Evolutionary conservation across 352 stramenopile species (phyloP).

Genomic region (Thraustochytrium sp.): DNA sequence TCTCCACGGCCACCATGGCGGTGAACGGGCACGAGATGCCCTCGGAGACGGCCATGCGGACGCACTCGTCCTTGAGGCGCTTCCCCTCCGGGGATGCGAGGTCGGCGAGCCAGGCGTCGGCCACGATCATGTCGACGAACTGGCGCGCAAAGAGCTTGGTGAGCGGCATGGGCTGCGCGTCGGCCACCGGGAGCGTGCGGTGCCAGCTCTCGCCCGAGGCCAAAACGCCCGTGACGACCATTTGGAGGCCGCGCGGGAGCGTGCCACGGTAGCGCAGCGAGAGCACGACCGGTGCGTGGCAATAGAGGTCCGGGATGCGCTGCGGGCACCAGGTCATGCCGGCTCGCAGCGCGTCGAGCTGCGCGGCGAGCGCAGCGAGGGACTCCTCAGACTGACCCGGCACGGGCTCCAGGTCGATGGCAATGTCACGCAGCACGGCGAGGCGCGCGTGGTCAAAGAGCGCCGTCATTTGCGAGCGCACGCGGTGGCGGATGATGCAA

Average conservation of each 20-base stretch:
- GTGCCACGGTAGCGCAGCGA: not conserved
- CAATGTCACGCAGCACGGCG: constrained; percentile 8
- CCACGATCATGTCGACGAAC: constrained; percentile 29
- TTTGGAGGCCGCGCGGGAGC: not conserved
- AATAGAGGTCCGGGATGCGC: constrained; percentile 36
- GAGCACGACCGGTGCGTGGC: constrained; percentile 13
- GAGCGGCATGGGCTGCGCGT: not conserved
- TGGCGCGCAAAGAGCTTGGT: constrained; percentile 28
- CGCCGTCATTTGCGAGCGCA: not conserved
- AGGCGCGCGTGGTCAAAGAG: not conserved
- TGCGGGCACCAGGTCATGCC: not conserved
- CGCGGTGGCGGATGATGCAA: not conserved
- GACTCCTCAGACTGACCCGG: not conserved
- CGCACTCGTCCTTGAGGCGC: not conserved
- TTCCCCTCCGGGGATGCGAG: not conserved
- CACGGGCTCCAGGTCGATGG: not conserved
- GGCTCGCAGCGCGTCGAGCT: not conserved
- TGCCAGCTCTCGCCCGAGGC: not conserved
- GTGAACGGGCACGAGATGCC: constrained; percentile 35
- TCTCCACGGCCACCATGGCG: constrained; percentile 1
- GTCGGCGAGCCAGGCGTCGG: constrained; percentile 32
- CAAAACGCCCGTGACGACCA: not conserved
- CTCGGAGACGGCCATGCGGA: not conserved
- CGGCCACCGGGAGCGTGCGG: not conserved
- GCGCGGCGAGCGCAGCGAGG: not conserved